Evolutionary conservation across 179 eudicot genomes (phyloP), one percentile per base, ranked within the genome.

Genomic region (Drosera spatulata): DNA sequence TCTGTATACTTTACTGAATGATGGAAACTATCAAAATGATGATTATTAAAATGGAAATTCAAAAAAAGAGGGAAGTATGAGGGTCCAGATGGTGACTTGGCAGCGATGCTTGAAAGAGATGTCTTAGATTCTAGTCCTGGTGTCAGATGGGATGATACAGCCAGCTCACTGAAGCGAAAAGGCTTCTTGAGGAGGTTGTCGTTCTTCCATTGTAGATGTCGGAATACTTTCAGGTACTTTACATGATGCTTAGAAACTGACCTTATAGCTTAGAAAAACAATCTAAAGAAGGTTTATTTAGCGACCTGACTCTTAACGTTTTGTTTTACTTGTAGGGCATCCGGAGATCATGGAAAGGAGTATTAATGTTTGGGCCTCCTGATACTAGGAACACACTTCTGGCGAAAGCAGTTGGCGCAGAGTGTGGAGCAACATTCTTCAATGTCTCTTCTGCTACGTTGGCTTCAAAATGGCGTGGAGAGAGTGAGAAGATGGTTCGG

Each of bases 51-150:
- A 89, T 52, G 96, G 95, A 55, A 91, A 82, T 73, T 59, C 88
- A n/a, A n/a, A 15, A 91, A 86, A 68, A 76, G 84, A 56, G 87
- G 74, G 33, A 83, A 82, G 74, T 91, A 91, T 43, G 96, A 91
- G 68, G 98, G 98, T 52, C 98, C 96, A 66, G 98, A 89, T 82
- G 70, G 61, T 33, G 98, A 91, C 66, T 75, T 91, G 85, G 98
- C 98, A 76, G 98, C 84, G 69, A 91, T 91, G 98, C 90, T 91
- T 72, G 98, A 91, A 75, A 86, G 98, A 73, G 98, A 91, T 86
- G 96, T 91, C 54, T 73, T 91, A 79, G 98, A 91, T 61, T 69
- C 82, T 61, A 77, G 72, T 57, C 98, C 98, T 73, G 98, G 98
- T 50, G 98, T 91, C 51, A 86, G 87, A 75, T 91, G 96, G 96